A percentile compares a stretch with the other conserved stretches of the same genome.
Evolutionary conservation across 352 stramenopile species (phyloP).

Genomic region (Peronospora belbahrii): DNA sequence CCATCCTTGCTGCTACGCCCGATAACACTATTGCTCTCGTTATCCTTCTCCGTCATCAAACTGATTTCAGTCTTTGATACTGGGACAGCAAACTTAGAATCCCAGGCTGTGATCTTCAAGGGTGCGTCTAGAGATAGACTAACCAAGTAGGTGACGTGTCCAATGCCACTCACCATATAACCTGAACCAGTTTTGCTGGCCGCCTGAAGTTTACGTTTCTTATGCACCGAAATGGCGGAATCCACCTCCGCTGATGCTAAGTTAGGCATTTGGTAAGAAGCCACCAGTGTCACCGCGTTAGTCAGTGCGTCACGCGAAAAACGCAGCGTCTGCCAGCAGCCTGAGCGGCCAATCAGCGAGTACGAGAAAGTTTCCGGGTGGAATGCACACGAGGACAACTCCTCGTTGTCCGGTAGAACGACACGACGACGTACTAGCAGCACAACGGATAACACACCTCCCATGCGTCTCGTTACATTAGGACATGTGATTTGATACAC

Average conservation of each 20-base stretch:
- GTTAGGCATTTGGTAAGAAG: constrained; percentile 35
- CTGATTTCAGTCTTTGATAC: constrained; percentile 48
- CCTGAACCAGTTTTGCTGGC: constrained; percentile 12
- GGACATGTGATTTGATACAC: constrained; percentile 43
- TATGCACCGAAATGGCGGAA: constrained; percentile 31
- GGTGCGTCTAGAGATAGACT: constrained; percentile 29
- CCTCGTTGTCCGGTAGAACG: constrained; percentile 20
- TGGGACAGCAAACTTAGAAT: constrained; percentile 68
- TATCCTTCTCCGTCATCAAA: constrained; percentile 19
- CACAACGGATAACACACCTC: constrained; percentile 26
- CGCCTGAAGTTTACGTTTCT: constrained; percentile 58
- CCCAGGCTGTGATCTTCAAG: constrained; percentile 47
- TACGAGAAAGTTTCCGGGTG: constrained; percentile 65
- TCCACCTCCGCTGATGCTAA: constrained; percentile 21
- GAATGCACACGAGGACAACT: constrained; percentile 44
- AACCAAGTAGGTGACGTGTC: constrained; percentile 52
- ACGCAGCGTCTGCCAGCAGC: constrained; percentile 48
- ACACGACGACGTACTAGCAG: constrained; percentile 33
- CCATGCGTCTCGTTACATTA: constrained; percentile 22
- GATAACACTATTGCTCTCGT: constrained; percentile 12
- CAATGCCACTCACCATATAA: constrained; percentile 36
- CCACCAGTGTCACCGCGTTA: constrained; percentile 32
- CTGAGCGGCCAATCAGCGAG: constrained; percentile 51
- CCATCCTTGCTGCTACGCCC: constrained; percentile 17
- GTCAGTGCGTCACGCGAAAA: constrained; percentile 40